phyloP scores from a whole-genome alignment of 106 monocot species.

The Dendrobium chrysotoxum region DNA sequence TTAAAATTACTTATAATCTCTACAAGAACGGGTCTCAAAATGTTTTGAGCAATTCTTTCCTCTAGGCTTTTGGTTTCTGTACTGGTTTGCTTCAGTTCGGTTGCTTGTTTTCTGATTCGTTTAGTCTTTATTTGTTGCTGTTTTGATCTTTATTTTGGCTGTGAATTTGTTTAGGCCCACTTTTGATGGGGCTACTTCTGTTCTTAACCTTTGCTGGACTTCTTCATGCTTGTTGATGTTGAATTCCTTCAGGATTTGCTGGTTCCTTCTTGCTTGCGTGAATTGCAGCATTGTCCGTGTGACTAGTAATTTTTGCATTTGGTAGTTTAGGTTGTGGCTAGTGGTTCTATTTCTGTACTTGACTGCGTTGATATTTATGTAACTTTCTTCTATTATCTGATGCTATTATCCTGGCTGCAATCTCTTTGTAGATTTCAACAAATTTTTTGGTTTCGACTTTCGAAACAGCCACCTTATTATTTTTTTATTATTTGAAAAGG shows the following conservation, averaged over 20 bases:
- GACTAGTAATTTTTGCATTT: too few relatives aligned
- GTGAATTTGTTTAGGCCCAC: not conserved
- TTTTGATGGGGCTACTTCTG: not conserved
- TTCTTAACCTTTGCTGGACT: not conserved
- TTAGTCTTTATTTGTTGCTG: not conserved
- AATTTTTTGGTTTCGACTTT: too few relatives aligned
- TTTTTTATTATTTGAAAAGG: not conserved
- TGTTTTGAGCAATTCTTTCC: too few relatives aligned
- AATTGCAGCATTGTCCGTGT: not conserved
- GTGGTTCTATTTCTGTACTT: too few relatives aligned
- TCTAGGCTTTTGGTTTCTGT: too few relatives aligned
- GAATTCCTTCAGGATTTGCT: not conserved
- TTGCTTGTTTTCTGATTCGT: not conserved
- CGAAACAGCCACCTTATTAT: too few relatives aligned
- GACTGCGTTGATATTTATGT: not conserved
- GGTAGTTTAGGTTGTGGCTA: too few relatives aligned
- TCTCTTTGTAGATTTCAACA: not conserved
- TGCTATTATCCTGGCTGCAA: not conserved
- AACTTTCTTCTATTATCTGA: not conserved
- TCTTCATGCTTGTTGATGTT: not conserved
- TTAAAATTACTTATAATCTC: not conserved
- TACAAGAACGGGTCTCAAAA: too few relatives aligned
- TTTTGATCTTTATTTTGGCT: not conserved
- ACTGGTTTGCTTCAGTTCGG: too few relatives aligned
- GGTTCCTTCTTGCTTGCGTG: not conserved